A percentile compares a stretch with the other conserved stretches of the same genome.
Evolutionary conservation across 768 basidiomycete species (phyloP).

Genomic region (Hericium erinaceus): DNA sequence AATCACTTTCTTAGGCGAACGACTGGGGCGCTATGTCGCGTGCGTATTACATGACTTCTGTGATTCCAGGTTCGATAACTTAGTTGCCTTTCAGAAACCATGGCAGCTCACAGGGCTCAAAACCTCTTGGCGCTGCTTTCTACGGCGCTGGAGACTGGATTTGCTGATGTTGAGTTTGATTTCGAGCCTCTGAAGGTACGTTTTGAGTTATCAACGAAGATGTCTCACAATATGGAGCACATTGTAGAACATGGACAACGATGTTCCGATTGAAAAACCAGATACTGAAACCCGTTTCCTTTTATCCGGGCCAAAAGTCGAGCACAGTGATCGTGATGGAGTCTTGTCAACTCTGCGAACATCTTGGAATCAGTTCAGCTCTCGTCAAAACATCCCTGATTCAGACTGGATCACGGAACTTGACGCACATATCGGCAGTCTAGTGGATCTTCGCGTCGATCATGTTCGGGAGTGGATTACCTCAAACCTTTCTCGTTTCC

Average conservation of each 20-base stretch:
- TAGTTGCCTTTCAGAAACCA: conserved; percentile 29
- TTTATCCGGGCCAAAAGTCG: conserved; percentile 11
- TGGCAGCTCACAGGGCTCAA: conserved; percentile 36
- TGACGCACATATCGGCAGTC: conserved; percentile 25
- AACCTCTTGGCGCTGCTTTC: conserved; percentile 30
- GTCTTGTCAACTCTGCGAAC: conserved; percentile 17
- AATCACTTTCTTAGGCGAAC: conserved; percentile 32
- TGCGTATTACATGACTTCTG: conserved; percentile 20
- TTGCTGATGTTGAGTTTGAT: conserved; percentile 35
- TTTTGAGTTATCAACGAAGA: neutral
- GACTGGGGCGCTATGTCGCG: conserved; percentile 61
- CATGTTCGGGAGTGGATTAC: conserved; percentile 45
- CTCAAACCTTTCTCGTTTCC: conserved; percentile 40
- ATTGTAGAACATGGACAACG: conserved; percentile 45
- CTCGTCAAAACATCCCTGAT: conserved; percentile 30
- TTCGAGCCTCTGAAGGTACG: conserved; percentile 42
- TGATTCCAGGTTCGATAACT: neutral
- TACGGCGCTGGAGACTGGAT: conserved; percentile 40
- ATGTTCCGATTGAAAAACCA: conserved; percentile 25
- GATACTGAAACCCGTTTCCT: conserved; percentile 30
- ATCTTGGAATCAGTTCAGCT: conserved; percentile 23
- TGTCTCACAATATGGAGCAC: neutral
- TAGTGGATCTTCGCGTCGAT: conserved; percentile 34
- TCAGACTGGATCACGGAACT: conserved; percentile 32
- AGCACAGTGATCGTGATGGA: conserved; percentile 18